Percentiles rank a stretch among this genome's conserved stretches.
These are phyloP conservation scores for Suillus subluteus DNA, from an alignment of 768 basidiomycete species.

Conservation along the genomic window DNA sequence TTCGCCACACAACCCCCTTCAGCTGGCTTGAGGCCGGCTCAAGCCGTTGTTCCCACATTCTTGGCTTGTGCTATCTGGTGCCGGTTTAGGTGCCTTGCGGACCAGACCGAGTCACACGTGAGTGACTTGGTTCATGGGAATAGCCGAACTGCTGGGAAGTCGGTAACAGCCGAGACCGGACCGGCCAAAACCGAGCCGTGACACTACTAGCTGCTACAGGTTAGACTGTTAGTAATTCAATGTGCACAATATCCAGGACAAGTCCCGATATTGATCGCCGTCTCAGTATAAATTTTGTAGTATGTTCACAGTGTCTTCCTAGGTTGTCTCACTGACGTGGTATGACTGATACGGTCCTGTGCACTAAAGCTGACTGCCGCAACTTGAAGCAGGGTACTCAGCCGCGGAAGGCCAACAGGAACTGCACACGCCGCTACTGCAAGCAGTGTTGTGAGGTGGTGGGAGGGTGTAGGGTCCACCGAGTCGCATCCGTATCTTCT, in stretches of 20 bases:
- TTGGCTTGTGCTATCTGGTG: too few relatives aligned
- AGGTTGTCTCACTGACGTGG: too few relatives aligned
- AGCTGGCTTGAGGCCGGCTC: too few relatives aligned
- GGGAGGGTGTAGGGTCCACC: neutral
- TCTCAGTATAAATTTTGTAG: constrained; percentile 8
- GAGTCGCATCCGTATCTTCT: neutral
- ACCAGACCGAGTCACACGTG: too few relatives aligned
- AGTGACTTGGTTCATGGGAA: too few relatives aligned
- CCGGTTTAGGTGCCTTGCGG: too few relatives aligned
- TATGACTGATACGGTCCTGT: neutral
- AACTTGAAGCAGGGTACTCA: neutral
- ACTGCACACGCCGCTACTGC: neutral
- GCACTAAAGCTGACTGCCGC: neutral
- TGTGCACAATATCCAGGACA: neutral
- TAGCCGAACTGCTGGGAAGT: too few relatives aligned
- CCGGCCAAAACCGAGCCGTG: too few relatives aligned
- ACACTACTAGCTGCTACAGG: neutral
- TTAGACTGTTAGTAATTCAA: neutral
- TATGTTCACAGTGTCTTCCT: neutral
- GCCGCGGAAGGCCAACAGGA: neutral
- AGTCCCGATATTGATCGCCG: neutral
- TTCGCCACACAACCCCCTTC: too few relatives aligned
- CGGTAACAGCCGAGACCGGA: too few relatives aligned
- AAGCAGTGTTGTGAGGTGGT: neutral
- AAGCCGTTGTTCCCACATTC: too few relatives aligned